A percentile compares a stretch with the other conserved stretches of the same genome.
phyloP scores from a whole-genome alignment of 2,329 filamentous ascomycete genomes.

The Paracoccidioides lutzii region DNA sequence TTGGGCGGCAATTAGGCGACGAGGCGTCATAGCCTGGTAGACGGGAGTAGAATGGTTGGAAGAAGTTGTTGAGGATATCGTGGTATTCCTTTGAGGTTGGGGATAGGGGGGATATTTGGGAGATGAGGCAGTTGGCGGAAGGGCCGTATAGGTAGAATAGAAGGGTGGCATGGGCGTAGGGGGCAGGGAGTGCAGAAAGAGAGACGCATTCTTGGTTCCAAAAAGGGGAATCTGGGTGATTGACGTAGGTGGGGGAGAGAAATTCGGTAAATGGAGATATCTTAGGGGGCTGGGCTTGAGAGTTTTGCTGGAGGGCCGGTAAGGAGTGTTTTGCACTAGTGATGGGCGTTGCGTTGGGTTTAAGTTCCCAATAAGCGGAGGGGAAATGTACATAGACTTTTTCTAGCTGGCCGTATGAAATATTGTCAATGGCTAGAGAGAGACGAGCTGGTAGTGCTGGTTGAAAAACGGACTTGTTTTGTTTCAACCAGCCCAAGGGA shows the following conservation, averaged over 20 bases:
- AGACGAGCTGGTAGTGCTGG: conserved; percentile 33
- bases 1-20: conserved; percentile 48
- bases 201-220: conserved; percentile 73
- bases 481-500: conserved; percentile 43
- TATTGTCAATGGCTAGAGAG: conserved; percentile 33
- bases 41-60: conserved; percentile 63
- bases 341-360: conserved; percentile 7
- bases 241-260: conserved; percentile 55
- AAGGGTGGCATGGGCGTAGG: conserved; percentile 60
- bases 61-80: conserved; percentile 49
- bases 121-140: conserved; percentile 29
- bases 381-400: conserved; percentile 55
- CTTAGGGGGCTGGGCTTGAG: conserved; percentile 3
- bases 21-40: conserved; percentile 53
- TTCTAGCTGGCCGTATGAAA: conserved; percentile 36
- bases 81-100: conserved; percentile 37
- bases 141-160: conserved; percentile 55
- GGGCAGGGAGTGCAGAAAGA: conserved; percentile 50
- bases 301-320: conserved; percentile 7
- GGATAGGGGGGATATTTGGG: conserved; percentile 18
- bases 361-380: conserved; percentile 54
- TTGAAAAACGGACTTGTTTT: conserved; percentile 32
- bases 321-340: conserved; percentile 17
- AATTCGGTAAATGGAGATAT: conserved; percentile 60
- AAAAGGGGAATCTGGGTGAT: conserved; percentile 44